Conservation (phyloP, 2,329 filamentous ascomycete genomes). For the Elsinoe fawcettii region DNA sequence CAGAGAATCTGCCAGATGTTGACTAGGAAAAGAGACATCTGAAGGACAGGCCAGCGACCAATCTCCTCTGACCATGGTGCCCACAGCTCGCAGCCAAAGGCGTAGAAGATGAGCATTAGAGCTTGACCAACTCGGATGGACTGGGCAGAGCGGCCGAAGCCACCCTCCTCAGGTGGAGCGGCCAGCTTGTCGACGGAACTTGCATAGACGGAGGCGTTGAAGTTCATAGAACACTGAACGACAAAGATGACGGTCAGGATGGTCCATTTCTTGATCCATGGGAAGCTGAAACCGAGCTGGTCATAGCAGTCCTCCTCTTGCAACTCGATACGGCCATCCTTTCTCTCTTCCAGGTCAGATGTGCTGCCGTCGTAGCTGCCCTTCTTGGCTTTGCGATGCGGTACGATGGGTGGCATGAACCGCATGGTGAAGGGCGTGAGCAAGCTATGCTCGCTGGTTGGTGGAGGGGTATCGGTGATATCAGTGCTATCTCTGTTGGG, state of each 20-base stretch:
- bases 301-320: constrained; percentile 43
- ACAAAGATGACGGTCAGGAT: constrained; percentile 46
- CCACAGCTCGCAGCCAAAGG: constrained; percentile 41
- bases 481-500: constrained; percentile 1
- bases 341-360: constrained; percentile 4
- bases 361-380: not conserved
- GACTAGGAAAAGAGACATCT: constrained; percentile 41
- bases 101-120: constrained; percentile 41
- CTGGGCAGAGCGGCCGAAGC: constrained; percentile 36
- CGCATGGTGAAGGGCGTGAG: not conserved
- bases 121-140: constrained; percentile 36
- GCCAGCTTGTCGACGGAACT: constrained; percentile 44
- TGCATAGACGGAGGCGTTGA: constrained; percentile 47
- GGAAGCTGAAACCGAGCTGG: constrained; percentile 42
- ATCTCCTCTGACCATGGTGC: constrained; percentile 46
- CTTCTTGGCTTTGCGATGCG: not conserved
- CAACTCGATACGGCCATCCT: constrained; percentile 3
- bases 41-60: constrained; percentile 40
- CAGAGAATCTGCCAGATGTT: constrained; percentile 42
- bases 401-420: not conserved
- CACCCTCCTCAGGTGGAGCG: constrained; percentile 23
- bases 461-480: not conserved
- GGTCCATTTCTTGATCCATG: constrained; percentile 44
- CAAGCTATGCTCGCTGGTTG: not conserved
- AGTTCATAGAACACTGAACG: constrained; percentile 48